Percentiles rank a stretch among this genome's conserved stretches.
Conservation (phyloP, 2,329 filamentous ascomycete genomes). For the Didymella lethalis region DNA sequence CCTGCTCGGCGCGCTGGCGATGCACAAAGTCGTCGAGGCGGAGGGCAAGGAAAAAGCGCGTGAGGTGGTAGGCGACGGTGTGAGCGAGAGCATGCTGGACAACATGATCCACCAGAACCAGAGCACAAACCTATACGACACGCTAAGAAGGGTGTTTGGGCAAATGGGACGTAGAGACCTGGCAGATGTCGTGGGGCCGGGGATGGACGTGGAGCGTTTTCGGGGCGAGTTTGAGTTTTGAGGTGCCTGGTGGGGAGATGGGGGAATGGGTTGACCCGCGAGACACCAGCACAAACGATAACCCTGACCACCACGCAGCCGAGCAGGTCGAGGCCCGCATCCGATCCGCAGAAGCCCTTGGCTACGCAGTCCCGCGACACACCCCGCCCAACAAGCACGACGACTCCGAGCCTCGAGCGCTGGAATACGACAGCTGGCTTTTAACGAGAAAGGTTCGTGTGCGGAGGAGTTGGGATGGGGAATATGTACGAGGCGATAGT, state of each 20-base stretch:
- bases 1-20: constrained; percentile 86
- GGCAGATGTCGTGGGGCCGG: constrained; percentile 83
- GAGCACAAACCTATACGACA: constrained; percentile 96
- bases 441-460: no score
- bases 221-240: constrained; percentile 89
- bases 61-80: constrained; percentile 71
- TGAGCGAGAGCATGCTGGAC: constrained; percentile 78
- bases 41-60: constrained; percentile 83
- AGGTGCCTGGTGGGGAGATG: constrained; percentile 17
- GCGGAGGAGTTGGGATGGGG: no score
- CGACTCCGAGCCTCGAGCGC: no score
- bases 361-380: no score
- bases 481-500: no score
- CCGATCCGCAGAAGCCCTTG: no score
- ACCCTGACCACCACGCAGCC: neutral
- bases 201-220: constrained; percentile 91
- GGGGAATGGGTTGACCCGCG: constrained; percentile 5
- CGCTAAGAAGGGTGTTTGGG: constrained; percentile 89
- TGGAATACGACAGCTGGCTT: no score
- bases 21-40: constrained; percentile 93
- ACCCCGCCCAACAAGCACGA: no score
- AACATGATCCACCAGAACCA: constrained; percentile 93
- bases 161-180: constrained; percentile 93
- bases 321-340: neutral
- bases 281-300: neutral